These are phyloP conservation scores for Picochlorum sp. DNA, from an alignment of 139 green algal species.

Conservation along the genomic window DNA sequence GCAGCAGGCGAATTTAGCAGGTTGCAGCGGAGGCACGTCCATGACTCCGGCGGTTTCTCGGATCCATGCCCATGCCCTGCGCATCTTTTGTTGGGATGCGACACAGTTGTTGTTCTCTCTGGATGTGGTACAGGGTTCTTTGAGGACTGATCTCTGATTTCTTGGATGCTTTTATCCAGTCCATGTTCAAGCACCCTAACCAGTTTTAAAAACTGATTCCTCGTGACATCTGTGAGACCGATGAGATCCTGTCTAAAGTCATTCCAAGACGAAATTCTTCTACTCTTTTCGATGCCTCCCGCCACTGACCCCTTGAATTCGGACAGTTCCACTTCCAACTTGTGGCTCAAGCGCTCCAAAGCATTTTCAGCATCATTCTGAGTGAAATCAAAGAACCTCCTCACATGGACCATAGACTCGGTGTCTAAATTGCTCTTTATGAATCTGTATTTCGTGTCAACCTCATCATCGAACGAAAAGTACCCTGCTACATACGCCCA, in stretches of 20 bases:
- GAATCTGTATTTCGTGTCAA: not conserved
- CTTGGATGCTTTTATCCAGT: constrained; percentile 3
- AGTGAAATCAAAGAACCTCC: constrained; percentile 86
- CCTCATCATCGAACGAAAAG: constrained; percentile 68
- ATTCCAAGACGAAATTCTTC: constrained; percentile 9
- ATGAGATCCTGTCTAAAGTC: constrained; percentile 75
- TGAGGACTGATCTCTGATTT: not conserved
- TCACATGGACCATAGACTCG: constrained; percentile 18
- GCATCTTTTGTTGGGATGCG: too few species aligned
- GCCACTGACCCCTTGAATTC: constrained; percentile 14
- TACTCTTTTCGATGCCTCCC: not conserved
- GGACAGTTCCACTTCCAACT: constrained; percentile 59
- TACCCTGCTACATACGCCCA: constrained; percentile 96
- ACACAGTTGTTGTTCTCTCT: too few species aligned
- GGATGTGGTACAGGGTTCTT: not conserved
- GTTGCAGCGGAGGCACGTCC: too few species aligned
- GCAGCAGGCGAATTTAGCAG: too few species aligned
- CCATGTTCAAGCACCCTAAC: constrained; percentile 34
- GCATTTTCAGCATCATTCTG: constrained; percentile 74
- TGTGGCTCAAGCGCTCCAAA: constrained; percentile 74
- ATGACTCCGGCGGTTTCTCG: too few species aligned
- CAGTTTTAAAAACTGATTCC: constrained; percentile 80
- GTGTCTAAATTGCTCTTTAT: not conserved
- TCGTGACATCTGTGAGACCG: constrained; percentile 81
- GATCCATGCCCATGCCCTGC: too few species aligned